Percentiles rank a stretch among this genome's conserved stretches.
These are phyloP conservation scores for Neonothopanus nambi DNA, from an alignment of 1,284 basidiomycete species.

Conservation along the genomic window DNA sequence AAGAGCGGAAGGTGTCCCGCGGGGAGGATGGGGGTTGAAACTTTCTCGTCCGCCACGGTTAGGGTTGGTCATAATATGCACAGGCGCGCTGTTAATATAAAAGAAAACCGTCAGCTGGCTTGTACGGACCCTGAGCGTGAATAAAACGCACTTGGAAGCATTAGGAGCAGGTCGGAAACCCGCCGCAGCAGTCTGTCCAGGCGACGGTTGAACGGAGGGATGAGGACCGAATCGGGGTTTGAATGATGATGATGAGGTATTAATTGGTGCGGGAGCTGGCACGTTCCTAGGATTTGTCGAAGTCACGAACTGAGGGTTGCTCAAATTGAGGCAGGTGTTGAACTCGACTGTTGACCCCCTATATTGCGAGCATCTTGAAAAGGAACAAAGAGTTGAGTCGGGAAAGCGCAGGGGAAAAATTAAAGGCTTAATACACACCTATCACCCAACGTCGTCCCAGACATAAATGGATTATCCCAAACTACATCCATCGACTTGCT, in stretches of 20 bases:
- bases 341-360: conserved; percentile 86
- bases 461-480: conserved; percentile 92
- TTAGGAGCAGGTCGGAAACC: conserved; percentile 60
- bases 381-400: background rate
- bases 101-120: conserved; percentile 8
- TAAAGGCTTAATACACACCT: conserved; percentile 58
- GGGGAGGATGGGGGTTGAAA: background rate
- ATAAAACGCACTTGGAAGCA: conserved; percentile 21
- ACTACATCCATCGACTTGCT: conserved; percentile 92
- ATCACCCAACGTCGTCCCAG: conserved; percentile 86
- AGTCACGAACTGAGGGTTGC: conserved; percentile 78
- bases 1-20: background rate
- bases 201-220: conserved; percentile 54
- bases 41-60: conserved; percentile 47
- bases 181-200: conserved; percentile 51
- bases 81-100: conserved; percentile 29
- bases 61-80: conserved; percentile 69
- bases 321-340: conserved; percentile 84
- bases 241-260: conserved; percentile 42
- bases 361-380: conserved; percentile 80
- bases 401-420: background rate
- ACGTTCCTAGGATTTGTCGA: conserved; percentile 61
- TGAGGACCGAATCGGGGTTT: conserved; percentile 69
- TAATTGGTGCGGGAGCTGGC: conserved; percentile 41
- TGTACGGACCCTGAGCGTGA: conserved; percentile 5